These are phyloP conservation scores for Luzula sylvatica DNA, from an alignment of 176 grass and related monocot species.

Conservation along the genomic window DNA sequence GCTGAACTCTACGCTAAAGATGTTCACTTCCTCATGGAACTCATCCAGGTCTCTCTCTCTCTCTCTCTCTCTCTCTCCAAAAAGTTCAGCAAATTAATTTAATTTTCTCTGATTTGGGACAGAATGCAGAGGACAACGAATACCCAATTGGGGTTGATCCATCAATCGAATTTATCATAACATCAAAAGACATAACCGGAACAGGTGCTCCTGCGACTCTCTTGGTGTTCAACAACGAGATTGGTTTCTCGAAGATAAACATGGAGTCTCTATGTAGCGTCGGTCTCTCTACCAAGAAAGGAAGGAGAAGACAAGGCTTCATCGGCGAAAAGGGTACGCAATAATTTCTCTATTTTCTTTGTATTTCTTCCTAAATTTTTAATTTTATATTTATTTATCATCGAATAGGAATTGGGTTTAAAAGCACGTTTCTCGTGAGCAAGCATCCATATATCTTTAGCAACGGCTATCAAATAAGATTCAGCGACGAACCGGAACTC, in stretches of 20 bases:
- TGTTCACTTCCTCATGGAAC: not conserved
- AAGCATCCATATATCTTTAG: not conserved
- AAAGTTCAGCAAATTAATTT: not conserved
- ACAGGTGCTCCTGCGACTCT: conserved; percentile 26
- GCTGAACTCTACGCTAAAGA: not conserved
- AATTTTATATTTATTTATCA: not conserved
- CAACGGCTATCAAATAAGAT: conserved; percentile 1
- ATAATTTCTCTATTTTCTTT: not conserved
- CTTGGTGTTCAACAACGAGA: conserved; percentile 54
- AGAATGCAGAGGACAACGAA: conserved; percentile 46
- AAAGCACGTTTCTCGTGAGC: not conserved
- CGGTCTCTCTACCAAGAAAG: conserved; percentile 45
- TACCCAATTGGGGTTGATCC: conserved; percentile 25
- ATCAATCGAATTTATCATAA: conserved; percentile 37
- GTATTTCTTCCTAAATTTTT: not conserved
- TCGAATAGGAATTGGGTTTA: not conserved
- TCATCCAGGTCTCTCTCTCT: conserved; percentile 1
- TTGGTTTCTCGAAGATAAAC: conserved; percentile 33
- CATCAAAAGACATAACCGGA: conserved; percentile 26
- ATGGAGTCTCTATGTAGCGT: conserved; percentile 45
- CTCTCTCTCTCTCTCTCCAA: conserved; percentile 1
- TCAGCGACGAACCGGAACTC: not conserved
- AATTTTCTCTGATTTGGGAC: not conserved
- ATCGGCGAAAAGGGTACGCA: conserved; percentile 48
- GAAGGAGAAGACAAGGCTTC: conserved; percentile 22